These are phyloP conservation scores for Amaranthus palmeri DNA, from an alignment of 148 eudicot genomes.

Conservation along the genomic window DNA sequence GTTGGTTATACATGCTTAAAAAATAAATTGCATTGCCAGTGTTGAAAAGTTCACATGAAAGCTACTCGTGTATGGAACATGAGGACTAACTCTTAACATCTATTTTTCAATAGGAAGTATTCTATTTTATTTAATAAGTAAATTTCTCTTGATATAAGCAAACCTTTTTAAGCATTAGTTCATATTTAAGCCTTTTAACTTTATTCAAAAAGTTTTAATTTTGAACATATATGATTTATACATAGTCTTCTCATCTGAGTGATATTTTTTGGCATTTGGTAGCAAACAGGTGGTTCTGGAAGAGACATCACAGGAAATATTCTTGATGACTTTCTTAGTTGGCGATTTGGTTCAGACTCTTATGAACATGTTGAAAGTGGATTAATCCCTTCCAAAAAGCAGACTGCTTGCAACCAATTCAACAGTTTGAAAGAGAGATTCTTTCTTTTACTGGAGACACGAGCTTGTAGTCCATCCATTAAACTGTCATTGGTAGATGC, in stretches of 20 bases:
- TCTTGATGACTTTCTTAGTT: slow-evolving; percentile 56
- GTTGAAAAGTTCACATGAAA: no score
- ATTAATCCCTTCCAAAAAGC: slow-evolving; percentile 35
- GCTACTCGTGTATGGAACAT: no score
- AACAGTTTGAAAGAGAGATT: slow-evolving; percentile 42
- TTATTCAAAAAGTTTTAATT: no score
- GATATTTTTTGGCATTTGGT: slow-evolving; percentile 14
- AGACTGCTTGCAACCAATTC: slow-evolving; percentile 42
- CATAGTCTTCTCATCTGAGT: background rate
- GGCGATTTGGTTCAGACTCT: slow-evolving; percentile 60
- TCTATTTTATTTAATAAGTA: no score
- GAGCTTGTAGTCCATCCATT: slow-evolving; percentile 54
- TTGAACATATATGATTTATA: no score
- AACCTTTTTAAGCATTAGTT: no score
- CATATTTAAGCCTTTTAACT: no score
- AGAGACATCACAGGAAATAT: slow-evolving; percentile 46
- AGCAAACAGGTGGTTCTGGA: slow-evolving; percentile 54
- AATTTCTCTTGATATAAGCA: no score
- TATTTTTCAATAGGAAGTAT: no score
- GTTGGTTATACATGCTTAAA: no score
- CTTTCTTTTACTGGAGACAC: slow-evolving; percentile 55
- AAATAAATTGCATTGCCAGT: no score
- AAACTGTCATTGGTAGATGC: slow-evolving; percentile 48
- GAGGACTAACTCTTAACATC: no score
- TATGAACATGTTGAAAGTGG: slow-evolving; percentile 50